Evolutionary conservation across 768 basidiomycete species (phyloP).

Genomic region (Psilocybe subaeruginosa): DNA sequence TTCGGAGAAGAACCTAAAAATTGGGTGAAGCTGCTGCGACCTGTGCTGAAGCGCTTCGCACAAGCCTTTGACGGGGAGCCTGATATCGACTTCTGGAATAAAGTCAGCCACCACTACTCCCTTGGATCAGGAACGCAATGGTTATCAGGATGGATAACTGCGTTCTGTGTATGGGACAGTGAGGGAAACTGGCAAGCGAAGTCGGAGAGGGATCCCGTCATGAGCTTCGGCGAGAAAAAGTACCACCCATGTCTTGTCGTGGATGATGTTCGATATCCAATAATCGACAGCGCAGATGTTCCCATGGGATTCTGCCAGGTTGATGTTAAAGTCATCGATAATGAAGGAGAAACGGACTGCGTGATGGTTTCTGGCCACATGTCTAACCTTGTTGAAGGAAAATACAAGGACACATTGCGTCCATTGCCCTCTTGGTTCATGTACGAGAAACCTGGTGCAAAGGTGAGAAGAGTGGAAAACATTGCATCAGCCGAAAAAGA

Average conservation of each 20-base stretch:
- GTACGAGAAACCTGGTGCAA: constrained; percentile 12
- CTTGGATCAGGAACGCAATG: constrained; percentile 17
- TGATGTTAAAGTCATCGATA: constrained; percentile 22
- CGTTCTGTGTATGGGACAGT: constrained; percentile 23
- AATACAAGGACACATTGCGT: constrained; percentile 13
- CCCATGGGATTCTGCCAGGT: constrained; percentile 22
- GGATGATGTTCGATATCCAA: constrained; percentile 8
- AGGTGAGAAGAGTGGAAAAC: neutral
- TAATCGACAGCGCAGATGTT: constrained; percentile 4
- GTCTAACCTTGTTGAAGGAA: constrained; percentile 7
- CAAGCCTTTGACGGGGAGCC: constrained; percentile 22
- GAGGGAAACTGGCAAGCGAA: constrained; percentile 19
- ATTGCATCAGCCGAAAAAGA: neutral
- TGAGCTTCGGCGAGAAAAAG: neutral
- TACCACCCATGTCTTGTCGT: constrained; percentile 12
- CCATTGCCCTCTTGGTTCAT: constrained; percentile 25
- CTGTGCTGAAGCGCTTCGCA: constrained; percentile 33
- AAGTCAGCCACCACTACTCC: constrained; percentile 14
- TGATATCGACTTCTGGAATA: constrained; percentile 18
- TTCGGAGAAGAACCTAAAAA: constrained; percentile 33
- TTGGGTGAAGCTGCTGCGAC: constrained; percentile 44
- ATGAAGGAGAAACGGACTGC: constrained; percentile 16
- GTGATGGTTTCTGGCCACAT: constrained; percentile 27
- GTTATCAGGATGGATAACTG: constrained; percentile 23
- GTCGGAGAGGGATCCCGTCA: neutral